Evolutionary conservation across 345 rosid species (phyloP).

Genomic region (Gossypium raimondii): DNA sequence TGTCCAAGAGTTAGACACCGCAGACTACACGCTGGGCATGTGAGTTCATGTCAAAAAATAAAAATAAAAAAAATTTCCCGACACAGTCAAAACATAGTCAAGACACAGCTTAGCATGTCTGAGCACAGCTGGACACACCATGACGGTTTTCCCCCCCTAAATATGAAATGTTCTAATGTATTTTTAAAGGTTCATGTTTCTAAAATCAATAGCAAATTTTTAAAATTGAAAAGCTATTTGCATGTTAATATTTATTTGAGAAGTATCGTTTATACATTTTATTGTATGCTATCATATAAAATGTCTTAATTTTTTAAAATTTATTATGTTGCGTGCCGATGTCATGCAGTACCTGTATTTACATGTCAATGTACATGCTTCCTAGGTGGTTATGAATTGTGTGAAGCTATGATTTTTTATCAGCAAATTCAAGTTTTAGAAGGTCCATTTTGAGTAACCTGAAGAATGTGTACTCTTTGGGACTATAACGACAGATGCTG

Average conservation of each 20-base stretch:
- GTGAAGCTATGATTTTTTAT: not conserved
- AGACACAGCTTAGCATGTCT: no score
- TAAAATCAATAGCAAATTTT: no score
- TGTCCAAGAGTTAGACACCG: not conserved
- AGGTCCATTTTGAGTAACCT: not conserved
- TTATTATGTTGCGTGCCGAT: not conserved
- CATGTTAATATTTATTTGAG: no score
- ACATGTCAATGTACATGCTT: not conserved
- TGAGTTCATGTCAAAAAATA: not conserved
- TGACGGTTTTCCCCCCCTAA: no score
- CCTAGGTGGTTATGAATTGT: not conserved
- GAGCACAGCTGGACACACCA: no score
- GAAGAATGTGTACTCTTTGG: not conserved
- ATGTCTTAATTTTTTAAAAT: not conserved
- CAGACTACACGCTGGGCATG: not conserved
- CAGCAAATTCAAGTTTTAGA: not conserved
- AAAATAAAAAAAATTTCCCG: not conserved
- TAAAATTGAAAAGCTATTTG: no score
- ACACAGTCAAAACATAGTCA: not conserved
- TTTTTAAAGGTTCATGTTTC: no score
- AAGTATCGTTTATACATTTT: no score
- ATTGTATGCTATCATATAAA: no score
- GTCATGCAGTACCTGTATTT: not conserved
- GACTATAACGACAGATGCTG: not conserved
- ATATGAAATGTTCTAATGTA: no score